These are phyloP conservation scores for Sugiyamaella valdiviana DNA, from an alignment of 805 yeast species.

Conservation along the genomic window DNA sequence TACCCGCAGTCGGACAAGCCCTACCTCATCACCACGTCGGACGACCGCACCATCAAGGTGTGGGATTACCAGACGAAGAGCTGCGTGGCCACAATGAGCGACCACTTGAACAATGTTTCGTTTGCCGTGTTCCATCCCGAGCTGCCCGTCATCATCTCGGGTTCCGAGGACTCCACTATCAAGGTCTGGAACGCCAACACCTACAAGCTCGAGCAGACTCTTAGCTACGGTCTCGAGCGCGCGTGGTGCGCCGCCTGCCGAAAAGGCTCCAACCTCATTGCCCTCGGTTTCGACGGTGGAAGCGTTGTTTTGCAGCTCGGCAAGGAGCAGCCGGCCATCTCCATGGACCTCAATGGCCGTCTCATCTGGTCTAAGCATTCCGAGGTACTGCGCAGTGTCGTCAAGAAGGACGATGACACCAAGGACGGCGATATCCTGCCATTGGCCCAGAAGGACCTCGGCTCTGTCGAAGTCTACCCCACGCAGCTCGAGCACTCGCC, in stretches of 20 bases:
- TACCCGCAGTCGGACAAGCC: conserved; percentile 98
- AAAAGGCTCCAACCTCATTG: conserved; percentile 68
- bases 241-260: conserved; percentile 90
- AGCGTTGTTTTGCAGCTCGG: conserved; percentile 84
- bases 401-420: conserved; percentile 59
- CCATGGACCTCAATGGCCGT: conserved; percentile 91
- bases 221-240: conserved; percentile 88
- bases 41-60: conserved; percentile 78
- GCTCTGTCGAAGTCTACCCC: conserved; percentile 91
- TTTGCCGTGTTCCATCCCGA: conserved; percentile 99
- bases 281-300: conserved; percentile 94
- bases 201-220: conserved; percentile 85
- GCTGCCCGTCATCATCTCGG: conserved; percentile 87
- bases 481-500: conserved; percentile 85
- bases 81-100: conserved; percentile 88
- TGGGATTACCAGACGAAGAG: conserved; percentile 98
- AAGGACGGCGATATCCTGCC: conserved; percentile 79
- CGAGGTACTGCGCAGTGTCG: conserved; percentile 78
- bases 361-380: conserved; percentile 86
- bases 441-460: conserved; percentile 81
- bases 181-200: conserved; percentile 94
- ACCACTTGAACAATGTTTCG: conserved; percentile 90
- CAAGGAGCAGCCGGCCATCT: conserved; percentile 86
- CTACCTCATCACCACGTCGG: conserved; percentile 83
- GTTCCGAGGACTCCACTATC: conserved; percentile 93